Evolutionary conservation across 495 filamentous ascomycete genomes (phyloP).

Genomic region (Articulospora tetracladia): DNA sequence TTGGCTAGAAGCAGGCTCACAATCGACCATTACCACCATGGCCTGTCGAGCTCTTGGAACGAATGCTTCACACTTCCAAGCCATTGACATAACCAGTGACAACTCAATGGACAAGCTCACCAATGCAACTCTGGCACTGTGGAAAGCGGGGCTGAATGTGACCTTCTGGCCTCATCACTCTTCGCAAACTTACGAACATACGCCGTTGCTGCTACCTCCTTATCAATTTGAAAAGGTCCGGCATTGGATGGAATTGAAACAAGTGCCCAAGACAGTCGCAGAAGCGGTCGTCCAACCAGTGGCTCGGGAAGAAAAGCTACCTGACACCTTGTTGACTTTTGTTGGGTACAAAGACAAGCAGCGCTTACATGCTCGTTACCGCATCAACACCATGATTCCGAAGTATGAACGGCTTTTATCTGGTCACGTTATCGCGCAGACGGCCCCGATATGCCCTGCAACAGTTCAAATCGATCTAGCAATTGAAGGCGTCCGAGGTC

Average conservation of each 20-base stretch:
- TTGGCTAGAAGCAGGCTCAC: constrained; percentile 51
- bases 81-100: constrained; percentile 35
- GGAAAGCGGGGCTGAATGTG: constrained; percentile 38
- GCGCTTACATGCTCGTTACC: constrained; percentile 28
- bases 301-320: constrained; percentile 18
- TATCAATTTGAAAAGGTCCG: constrained; percentile 38
- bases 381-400: constrained; percentile 34
- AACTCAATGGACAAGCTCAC: constrained; percentile 31
- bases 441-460: constrained; percentile 42
- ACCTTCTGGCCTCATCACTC: constrained; percentile 46
- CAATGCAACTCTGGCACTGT: constrained; percentile 40
- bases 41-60: constrained; percentile 29
- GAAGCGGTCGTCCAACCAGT: not conserved
- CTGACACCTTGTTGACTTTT: constrained; percentile 29
- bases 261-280: not conserved
- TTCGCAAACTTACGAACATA: constrained; percentile 31
- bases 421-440: constrained; percentile 35
- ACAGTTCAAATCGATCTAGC: constrained; percentile 40
- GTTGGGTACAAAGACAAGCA: constrained; percentile 32
- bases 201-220: constrained; percentile 31
- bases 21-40: constrained; percentile 43
- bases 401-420: constrained; percentile 30
- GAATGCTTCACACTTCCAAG: constrained; percentile 32
- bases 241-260: constrained; percentile 29
- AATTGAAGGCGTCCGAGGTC: constrained; percentile 35